Conservation (phyloP, 2,329 filamentous ascomycete genomes). For the Aspergillus tubingensis region DNA sequence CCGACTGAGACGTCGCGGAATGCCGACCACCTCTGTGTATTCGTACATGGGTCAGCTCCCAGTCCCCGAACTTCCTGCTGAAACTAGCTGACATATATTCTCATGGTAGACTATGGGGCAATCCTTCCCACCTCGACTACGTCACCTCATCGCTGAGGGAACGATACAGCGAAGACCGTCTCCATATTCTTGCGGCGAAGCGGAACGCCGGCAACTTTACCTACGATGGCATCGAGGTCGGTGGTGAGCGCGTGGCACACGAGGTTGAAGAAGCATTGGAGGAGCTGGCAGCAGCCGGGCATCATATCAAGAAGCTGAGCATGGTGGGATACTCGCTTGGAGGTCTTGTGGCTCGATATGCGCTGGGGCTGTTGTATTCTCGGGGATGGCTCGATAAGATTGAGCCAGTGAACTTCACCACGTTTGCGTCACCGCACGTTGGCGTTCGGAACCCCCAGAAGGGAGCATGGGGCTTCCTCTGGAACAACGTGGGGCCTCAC, state of each 20-base stretch:
- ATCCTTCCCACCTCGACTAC: constrained; percentile 59
- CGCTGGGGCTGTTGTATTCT: constrained; percentile 78
- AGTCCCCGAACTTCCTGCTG: neutral
- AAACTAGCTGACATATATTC: neutral
- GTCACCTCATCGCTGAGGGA: constrained; percentile 55
- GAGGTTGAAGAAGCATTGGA: constrained; percentile 64
- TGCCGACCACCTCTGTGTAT: constrained; percentile 60
- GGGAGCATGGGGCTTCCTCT: constrained; percentile 67
- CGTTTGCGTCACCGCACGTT: constrained; percentile 82
- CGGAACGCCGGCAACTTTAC: constrained; percentile 61
- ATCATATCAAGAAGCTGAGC: constrained; percentile 77
- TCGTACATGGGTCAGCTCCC: constrained; percentile 59
- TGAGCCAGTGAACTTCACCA: constrained; percentile 89
- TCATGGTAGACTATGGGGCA: constrained; percentile 58
- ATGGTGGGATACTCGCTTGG: constrained; percentile 88
- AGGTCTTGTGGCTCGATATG: constrained; percentile 82
- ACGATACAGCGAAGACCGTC: constrained; percentile 50
- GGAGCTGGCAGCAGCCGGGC: constrained; percentile 60
- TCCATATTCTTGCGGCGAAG: constrained; percentile 60
- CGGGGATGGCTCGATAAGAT: constrained; percentile 78
- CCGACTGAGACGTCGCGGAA: constrained; percentile 16
- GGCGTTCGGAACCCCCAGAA: constrained; percentile 71
- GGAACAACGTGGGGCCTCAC: constrained; percentile 80
- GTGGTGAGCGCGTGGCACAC: constrained; percentile 65
- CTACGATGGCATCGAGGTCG: constrained; percentile 68